Evolutionary conservation across 306 rosid species (phyloP), one percentile per base, ranked within the genome.

Genomic region (Lagenaria siceraria): DNA sequence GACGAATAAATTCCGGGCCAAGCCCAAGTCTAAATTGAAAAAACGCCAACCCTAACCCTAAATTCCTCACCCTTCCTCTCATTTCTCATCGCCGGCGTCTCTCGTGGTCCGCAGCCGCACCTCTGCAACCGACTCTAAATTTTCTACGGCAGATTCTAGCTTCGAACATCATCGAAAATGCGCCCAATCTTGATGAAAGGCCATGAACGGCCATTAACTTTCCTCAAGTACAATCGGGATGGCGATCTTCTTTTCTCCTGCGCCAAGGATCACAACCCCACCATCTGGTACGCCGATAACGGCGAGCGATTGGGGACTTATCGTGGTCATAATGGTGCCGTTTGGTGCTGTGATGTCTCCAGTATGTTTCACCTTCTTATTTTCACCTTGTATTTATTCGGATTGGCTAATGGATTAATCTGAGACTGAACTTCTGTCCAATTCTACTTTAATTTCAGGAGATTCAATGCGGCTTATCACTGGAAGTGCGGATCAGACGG

Each of bases 111-210:
- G 52, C 52, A 46, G 17, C 5, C 17, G 17, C 5, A 46, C 52
- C 18, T 46, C 52, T 18, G 55, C 8, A 5, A 6, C 49, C 15
- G 19, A 5, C 75, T 13, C 35, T 13, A 1, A 13, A 8, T 3
- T 51, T 22, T 43, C 76, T 10, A 8, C 56, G 11, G 2, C 42
- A 6, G 0, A 27, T 52, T 74, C 31, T 29, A 29, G 36, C 40
- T n/a, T 17, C 17, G 7, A 70, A 13, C 18, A 17, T 72, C 1
- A 48, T 9, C 38, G n/a, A 40, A 27, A 62, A 94, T 94, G 98
- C 90, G 98, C 82, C 98, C 98, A 14, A 94, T 94, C 74, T 63
- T 94, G 88, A 94, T 94, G 98, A 94, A 94, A 80, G 98, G 98
- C 69, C 98, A 94, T 61, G 97, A 94, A 80, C 87, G 97, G 96